Evolutionary conservation across 495 filamentous ascomycete species (phyloP), one percentile per base, ranked within the genome.

Genomic region (Jackrogersella minutella): DNA sequence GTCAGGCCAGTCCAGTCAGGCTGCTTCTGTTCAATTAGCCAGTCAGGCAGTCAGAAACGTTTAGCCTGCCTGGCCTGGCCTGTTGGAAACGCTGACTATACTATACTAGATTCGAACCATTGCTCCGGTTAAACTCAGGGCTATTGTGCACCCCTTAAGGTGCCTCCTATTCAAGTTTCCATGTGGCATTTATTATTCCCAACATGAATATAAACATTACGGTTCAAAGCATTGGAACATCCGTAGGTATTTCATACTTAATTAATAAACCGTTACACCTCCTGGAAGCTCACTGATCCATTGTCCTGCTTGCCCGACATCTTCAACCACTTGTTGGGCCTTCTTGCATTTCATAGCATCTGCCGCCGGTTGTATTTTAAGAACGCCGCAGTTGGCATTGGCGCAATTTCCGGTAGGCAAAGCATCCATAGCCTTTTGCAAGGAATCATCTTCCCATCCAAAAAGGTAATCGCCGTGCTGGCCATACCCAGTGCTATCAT

Each of bases 401-500:
- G 66, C 71, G 51, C 75, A 77, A 0, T 63, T 67, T 1, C 62
- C 66, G 10, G 58, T 58, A 21, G 68, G 68, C 8, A 77, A 52
- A 16, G 72, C 74, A 40, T 81, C 76, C 76, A 81, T 75, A 8
- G 73, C 75, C 44, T 74, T 72, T 57, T 81, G 79, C 17, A 81
- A 60, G 8, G 77, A 67, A 30, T 76, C 73, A 16, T 72, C 78
- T 53, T 79, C 73, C 79, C 79, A 81, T 8, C 79, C 79, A 26
- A 81, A 81, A 2, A 81, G 63, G 41, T 81, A 81, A 59, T 81
- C 79, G 3, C 73, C 79, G 57, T 81, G 79, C 13, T 69, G 70
- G 11, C 76, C 73, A 54, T 76, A 75, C 10, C 77, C 79, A 9
- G 73, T 77, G 5, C 68, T 71, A 8, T 13, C 19, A 49, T 52